Evolutionary conservation across 108 stramenopile genomes (phyloP).

Genomic region (Nitzschia putrida): DNA sequence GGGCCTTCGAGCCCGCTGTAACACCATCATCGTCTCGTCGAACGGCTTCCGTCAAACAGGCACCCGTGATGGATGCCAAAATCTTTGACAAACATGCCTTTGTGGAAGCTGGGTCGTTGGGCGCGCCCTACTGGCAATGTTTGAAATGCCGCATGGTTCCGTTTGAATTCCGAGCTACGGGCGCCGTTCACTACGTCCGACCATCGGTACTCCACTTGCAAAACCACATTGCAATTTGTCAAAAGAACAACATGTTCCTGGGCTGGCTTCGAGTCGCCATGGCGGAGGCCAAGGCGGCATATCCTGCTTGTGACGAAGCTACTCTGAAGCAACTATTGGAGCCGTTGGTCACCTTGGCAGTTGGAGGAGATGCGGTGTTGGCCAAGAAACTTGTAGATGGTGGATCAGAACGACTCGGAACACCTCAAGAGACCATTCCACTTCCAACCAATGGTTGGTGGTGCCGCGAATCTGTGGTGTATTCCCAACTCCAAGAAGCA

Average conservation of each 20-base stretch:
- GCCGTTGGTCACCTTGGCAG: constrained; percentile 6
- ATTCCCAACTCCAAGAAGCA: constrained; percentile 4
- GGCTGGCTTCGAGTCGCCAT: constrained; percentile 17
- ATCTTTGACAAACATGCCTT: constrained; percentile 19
- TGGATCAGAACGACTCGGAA: neutral
- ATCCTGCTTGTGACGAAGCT: neutral
- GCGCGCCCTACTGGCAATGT: constrained; percentile 35
- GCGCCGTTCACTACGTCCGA: constrained; percentile 32
- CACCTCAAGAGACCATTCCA: neutral
- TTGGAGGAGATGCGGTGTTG: constrained; percentile 14
- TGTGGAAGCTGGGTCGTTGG: constrained; percentile 12
- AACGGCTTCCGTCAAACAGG: no score
- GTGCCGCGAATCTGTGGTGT: constrained; percentile 14
- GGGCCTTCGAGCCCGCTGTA: no score
- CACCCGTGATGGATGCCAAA: constrained; percentile 1
- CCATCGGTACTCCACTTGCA: constrained; percentile 10
- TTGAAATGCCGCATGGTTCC: constrained; percentile 50
- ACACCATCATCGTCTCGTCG: no score
- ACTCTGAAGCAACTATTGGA: neutral
- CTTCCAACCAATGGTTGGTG: constrained; percentile 16
- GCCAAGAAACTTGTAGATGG: neutral
- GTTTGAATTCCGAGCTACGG: constrained; percentile 44
- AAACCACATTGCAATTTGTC: constrained; percentile 13
- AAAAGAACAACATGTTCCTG: constrained; percentile 16
- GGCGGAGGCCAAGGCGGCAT: neutral